Base-by-base conservation (phyloP, 2,329 filamentous ascomycete genomes). In the Xylaria sp. region DNA sequence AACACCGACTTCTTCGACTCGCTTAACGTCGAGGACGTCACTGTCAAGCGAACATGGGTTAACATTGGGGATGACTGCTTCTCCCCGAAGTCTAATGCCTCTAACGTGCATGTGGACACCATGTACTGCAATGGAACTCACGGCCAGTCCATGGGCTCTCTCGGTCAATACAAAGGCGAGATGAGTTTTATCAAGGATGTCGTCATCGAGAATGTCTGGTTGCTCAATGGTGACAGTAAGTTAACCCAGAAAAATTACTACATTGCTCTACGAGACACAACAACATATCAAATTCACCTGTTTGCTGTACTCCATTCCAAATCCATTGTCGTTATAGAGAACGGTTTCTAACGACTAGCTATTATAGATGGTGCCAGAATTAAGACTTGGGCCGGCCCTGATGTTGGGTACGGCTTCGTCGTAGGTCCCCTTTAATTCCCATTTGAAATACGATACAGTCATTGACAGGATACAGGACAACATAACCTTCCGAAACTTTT, bases 1-100 rank as follows among this genome's bases (percentile, higher is more conserved):
- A 90, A 90, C 75, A 89, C 86, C 0, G 87, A 90, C 69, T 88
- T 88, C 48, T 89, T 89, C 76, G 87, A 90, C 78, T 85, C 86
- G 0, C 80, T 86, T 62, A 89, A 88, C 62, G 83, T 87, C 36
- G 83, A 87, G 60, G 83, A 83, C 0, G 76, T 90, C 8, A 83
- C 77, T 0, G 83, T 88, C 20, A 82, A 83, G 65, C 82, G 85
- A 30, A 79, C 82, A 1, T 84, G 82, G 75, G 81, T 87, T 28
- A 83, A 87, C 61, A 84, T 85, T 48, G 85, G 84, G n/a, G 85
- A 89, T 66, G 87, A 89, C 75, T 89, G 87, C 75, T 88, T 89
- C 78, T 87, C 85, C 1, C 85, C 87, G 7, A 89, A 89, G 75
- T 84, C 86, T 8, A 89, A 89, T 72, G 86, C 85, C 8, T 83